Evolutionary conservation across 2,329 filamentous ascomycete species (phyloP).

Genomic region (Paraphoma sp.): DNA sequence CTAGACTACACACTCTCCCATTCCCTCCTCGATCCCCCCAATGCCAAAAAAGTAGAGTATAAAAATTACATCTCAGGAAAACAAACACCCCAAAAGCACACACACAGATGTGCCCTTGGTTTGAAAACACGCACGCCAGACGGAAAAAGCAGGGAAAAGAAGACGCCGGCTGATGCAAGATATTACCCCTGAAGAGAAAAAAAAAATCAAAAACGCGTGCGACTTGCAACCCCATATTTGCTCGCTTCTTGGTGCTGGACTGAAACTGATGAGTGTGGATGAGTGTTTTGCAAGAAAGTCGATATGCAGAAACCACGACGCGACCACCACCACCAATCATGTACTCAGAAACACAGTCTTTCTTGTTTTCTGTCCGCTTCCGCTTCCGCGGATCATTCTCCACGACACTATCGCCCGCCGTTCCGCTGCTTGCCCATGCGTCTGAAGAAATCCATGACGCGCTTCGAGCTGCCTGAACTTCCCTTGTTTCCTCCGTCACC

Average conservation of each 20-base stretch:
- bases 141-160: no score
- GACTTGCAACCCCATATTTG: no score
- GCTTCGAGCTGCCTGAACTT: conserved; percentile 74
- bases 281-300: no score
- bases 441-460: conserved; percentile 98
- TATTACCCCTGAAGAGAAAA: neutral
- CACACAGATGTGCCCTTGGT: no score
- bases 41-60: neutral
- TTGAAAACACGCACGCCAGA: neutral
- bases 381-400: neutral
- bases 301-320: neutral
- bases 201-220: neutral
- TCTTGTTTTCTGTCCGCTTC: neutral
- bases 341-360: neutral
- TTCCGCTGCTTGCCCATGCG: conserved; percentile 76
- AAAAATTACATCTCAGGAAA: neutral
- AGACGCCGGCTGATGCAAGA: neutral
- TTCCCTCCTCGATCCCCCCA: neutral
- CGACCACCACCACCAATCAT: neutral
- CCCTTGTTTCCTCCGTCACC: conserved; percentile 51
- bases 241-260: no score
- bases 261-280: no score
- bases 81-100: neutral
- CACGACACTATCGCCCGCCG: conserved; percentile 10
- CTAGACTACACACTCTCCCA: no score